Evolutionary conservation across 352 stramenopile species (phyloP).

Genomic region (Blastocystis sp.): DNA sequence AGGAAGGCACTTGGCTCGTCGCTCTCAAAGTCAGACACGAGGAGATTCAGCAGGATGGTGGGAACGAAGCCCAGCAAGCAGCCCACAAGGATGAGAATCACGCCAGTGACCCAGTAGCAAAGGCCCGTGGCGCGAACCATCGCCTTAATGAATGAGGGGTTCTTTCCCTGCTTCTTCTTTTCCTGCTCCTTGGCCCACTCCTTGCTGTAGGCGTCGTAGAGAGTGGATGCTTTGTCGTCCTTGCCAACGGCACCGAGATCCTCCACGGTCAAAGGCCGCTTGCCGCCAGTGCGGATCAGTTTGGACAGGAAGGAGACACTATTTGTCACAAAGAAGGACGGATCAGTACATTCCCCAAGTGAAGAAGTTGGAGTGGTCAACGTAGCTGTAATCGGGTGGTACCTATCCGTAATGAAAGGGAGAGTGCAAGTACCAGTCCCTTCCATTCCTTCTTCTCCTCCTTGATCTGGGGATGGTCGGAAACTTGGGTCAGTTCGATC

Average conservation of each 20-base stretch:
- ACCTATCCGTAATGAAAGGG: neutral
- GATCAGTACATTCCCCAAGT: conserved; percentile 1
- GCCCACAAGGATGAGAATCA: conserved; percentile 10
- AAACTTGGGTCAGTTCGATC: neutral
- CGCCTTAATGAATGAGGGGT: conserved; percentile 12
- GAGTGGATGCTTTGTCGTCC: neutral
- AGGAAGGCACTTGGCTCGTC: neutral
- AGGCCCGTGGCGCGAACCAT: conserved; percentile 29
- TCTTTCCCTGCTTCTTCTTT: neutral
- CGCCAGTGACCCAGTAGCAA: neutral
- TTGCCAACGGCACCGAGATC: conserved; percentile 13
- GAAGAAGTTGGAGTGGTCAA: conserved; percentile 46
- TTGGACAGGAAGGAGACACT: conserved; percentile 18
- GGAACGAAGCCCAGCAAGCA: conserved; percentile 49
- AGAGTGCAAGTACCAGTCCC: neutral
- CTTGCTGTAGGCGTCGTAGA: neutral
- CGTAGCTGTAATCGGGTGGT: conserved; percentile 11
- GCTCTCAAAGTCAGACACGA: conserved; percentile 47
- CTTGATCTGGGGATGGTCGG: neutral
- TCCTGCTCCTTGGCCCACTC: conserved; percentile 30
- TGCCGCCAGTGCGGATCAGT: conserved; percentile 7
- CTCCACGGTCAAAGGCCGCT: neutral
- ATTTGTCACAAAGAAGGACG: neutral
- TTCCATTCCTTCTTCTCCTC: neutral
- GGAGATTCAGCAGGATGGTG: conserved; percentile 20